Conservation (phyloP, 495 filamentous ascomycete genomes). For the Penicillium arizonense region DNA sequence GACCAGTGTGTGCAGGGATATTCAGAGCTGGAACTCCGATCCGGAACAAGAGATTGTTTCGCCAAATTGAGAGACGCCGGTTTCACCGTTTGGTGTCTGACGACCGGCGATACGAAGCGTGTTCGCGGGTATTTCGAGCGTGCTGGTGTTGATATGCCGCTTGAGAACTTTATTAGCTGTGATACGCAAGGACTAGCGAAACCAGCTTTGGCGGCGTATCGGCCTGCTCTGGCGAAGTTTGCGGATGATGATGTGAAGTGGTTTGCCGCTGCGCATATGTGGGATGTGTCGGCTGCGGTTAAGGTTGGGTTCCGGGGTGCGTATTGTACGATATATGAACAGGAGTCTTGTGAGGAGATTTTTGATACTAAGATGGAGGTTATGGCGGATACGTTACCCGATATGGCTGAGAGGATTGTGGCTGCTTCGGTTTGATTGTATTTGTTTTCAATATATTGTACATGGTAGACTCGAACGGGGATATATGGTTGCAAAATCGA, state of each 20-base stretch:
- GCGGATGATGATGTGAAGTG: slow-evolving; percentile 16
- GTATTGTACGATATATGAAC: slow-evolving; percentile 32
- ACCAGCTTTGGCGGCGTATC: slow-evolving; percentile 32
- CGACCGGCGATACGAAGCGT: slow-evolving; percentile 35
- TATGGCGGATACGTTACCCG: slow-evolving; percentile 23
- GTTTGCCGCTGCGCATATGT: slow-evolving; percentile 43
- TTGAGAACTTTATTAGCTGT: slow-evolving; percentile 40
- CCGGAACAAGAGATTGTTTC: slow-evolving; percentile 29
- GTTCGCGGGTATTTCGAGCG: slow-evolving; percentile 40
- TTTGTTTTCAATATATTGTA: background rate
- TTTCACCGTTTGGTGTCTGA: slow-evolving; percentile 44
- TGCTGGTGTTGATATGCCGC: slow-evolving; percentile 34
- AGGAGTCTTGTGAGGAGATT: slow-evolving; percentile 28
- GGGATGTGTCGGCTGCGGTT: slow-evolving; percentile 35
- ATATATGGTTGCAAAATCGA: too few relatives aligned
- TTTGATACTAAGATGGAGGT: slow-evolving; percentile 17
- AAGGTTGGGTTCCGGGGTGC: slow-evolving; percentile 30
- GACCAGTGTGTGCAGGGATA: slow-evolving; percentile 29
- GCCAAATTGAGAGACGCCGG: slow-evolving; percentile 28
- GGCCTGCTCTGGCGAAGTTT: slow-evolving; percentile 18
- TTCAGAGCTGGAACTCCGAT: slow-evolving; percentile 26
- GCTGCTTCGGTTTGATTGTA: slow-evolving; percentile 13
- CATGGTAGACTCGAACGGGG: background rate
- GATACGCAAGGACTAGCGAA: slow-evolving; percentile 31
- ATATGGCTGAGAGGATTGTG: slow-evolving; percentile 31